Base-by-base conservation (phyloP, 495 filamentous ascomycete species). In the Aspergillus hancockii region DNA sequence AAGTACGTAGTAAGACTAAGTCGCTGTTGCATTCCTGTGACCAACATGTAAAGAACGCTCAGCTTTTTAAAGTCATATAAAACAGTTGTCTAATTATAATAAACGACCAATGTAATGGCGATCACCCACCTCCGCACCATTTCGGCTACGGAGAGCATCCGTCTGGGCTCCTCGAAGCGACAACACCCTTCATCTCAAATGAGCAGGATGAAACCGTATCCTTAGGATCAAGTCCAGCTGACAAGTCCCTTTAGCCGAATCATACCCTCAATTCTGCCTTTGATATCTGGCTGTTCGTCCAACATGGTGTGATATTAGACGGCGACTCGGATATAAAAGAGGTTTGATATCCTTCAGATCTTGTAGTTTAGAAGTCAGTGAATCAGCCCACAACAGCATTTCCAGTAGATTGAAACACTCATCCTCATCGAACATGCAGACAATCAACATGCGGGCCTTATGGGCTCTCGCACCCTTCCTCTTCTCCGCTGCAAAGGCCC, bases 81-180 rank as follows among this genome's bases (percentile, higher is more conserved):
- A n/a, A n/a, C n/a, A n/a, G n/a, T n/a, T n/a, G n/a, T n/a, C n/a
- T n/a, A n/a, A 36, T 36, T 10, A 9, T 14, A 36, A 36, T 10
- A 36, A 4, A 10, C 10, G 13, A 41, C 38, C 38, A 18, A 41
- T 18, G 43, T 54, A 52, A 63, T 60, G 57, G 55, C 14, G 63
- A 63, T 66, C 60, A 56, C 43, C 54, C 45, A 32, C 31, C 40
- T 45, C 43, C 28, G 54, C 19, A 16, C 60, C 63, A 8, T 52
- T 66, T 63, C 57, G 38, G 60, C 8, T 32, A 66, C 60, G 57
- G 63, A 59, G 45, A 52, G 45, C 22, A 19, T 54, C 56, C 57
- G 49, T 59, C 45, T 53, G 18, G 43, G 52, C 30, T 38, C 8
- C 30, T 36, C 43, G 8, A 36, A 47, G 43, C 19, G 14, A 41